Evolutionary conservation across 768 basidiomycete species (phyloP), one percentile per base, ranked within the genome.

Genomic region (Antrodiella citrinella): DNA sequence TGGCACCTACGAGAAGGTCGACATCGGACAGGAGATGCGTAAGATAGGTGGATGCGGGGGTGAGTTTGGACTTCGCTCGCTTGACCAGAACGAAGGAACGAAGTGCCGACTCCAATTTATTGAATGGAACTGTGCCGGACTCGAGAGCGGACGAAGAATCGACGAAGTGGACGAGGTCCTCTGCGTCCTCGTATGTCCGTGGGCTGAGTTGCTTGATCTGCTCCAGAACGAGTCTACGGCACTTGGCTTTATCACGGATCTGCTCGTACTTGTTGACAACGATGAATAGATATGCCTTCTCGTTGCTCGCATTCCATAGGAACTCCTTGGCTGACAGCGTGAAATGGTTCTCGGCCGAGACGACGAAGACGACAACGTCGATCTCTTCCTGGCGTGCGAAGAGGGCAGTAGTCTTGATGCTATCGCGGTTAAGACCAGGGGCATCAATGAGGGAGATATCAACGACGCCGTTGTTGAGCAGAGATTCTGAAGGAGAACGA

Each of bases 371-470:
- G 51, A 99, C 81, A 20, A 99, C 95, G 64, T 99, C 96, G 42
- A 99, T 98, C 69, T 97, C 94, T 62, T 94, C 88, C 66, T 98
- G 96, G 15, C 92, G 88, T 26, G 94, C 81, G 58, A 99, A 98
- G 46, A 96, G 73, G 4, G 91, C 90, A 2, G 95, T 99, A 1
- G 96, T 99, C 71, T 95, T 87, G 62, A 93, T 61, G 52, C 84
- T 90, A 67, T 99, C 96, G 44, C 92, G 84, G 68, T 99, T 99
- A 47, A 99, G 81, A 48, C 96, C 96, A 2, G 96, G 96, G 0
- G 94, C 95, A 58, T 99, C 96, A 65, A 98, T 98, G 60, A 98
- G 87, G 10, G 94, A 94, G 59, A 98, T 97, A 65, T 96, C 91
- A 61, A 96, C 92, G 48, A 96, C 83, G 52, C 93, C 93, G 62